Evolutionary conservation across 169 alveolate genomes (phyloP).

Genomic region (Plasmodium reichenowi): DNA sequence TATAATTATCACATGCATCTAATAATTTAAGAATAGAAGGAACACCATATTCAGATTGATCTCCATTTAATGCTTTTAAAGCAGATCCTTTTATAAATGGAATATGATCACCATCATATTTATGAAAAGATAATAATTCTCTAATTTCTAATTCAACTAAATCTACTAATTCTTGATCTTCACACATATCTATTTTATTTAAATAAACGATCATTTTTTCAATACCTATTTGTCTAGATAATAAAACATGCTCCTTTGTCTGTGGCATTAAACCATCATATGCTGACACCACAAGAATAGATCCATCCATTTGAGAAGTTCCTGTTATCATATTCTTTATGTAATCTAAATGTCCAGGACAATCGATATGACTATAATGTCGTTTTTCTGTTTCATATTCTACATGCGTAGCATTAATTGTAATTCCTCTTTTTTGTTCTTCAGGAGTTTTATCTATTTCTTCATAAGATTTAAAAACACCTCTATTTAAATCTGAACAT

Average conservation of each 20-base stretch:
- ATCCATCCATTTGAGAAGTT: conserved; percentile 97
- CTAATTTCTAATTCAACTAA: conserved; percentile 96
- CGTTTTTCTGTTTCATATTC: conserved; percentile 91
- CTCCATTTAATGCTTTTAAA: conserved; percentile 89
- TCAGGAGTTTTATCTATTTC: conserved; percentile 95
- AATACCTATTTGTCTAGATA: conserved; percentile 93
- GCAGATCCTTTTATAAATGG: conserved; percentile 95
- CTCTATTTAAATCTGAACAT: conserved; percentile 81
- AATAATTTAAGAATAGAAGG: conserved; percentile 87
- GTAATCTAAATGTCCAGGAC: conserved; percentile 98
- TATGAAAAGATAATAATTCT: conserved; percentile 90
- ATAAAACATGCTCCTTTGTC: conserved; percentile 92
- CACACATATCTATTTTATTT: conserved; percentile 94
- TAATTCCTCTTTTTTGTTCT: conserved; percentile 95
- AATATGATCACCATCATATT: conserved; percentile 93
- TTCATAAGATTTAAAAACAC: conserved; percentile 83
- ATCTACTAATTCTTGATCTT: conserved; percentile 94
- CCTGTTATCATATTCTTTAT: conserved; percentile 98
- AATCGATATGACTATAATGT: conserved; percentile 97
- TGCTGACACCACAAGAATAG: conserved; percentile 95
- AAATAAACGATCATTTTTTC: conserved; percentile 92
- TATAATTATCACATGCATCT: conserved; percentile 90
- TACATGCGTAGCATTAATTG: conserved; percentile 94
- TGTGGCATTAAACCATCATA: conserved; percentile 98
- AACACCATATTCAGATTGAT: conserved; percentile 82